Conservation (phyloP, 73 alveolate species). For the Blepharisma japonicum region DNA sequence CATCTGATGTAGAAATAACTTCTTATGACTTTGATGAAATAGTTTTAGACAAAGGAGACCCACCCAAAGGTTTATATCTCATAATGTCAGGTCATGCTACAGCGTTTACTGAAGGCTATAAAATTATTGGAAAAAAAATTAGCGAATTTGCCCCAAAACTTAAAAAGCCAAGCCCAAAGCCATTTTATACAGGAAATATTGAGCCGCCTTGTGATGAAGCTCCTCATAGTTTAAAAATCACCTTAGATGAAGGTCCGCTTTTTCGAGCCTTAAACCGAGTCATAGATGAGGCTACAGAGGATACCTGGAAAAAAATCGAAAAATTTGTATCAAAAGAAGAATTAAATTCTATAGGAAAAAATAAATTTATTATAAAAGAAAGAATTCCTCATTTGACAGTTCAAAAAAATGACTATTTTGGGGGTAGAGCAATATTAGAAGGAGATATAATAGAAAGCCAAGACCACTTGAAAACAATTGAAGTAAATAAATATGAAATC, state of each 20-base stretch:
- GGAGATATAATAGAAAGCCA: background rate
- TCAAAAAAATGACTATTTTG: background rate
- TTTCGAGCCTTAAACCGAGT: background rate
- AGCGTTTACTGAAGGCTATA: background rate
- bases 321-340: background rate
- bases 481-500: too few relatives aligned
- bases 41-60: background rate
- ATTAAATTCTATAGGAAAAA: background rate
- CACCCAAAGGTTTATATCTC: background rate
- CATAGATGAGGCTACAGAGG: background rate
- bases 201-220: background rate
- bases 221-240: background rate
- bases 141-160: background rate
- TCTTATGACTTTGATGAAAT: background rate
- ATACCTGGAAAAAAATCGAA: background rate
- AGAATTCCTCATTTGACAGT: background rate
- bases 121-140: background rate
- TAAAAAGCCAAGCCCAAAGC: conserved; percentile 17
- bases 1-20: background rate
- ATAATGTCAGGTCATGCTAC: background rate
- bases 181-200: background rate
- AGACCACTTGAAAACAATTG: background rate
- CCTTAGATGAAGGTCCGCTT: background rate
- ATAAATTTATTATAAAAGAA: background rate
- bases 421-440: background rate